Evolutionary conservation across 805 yeast genomes (phyloP).

Genomic region (Pichia pseudocactophila): DNA sequence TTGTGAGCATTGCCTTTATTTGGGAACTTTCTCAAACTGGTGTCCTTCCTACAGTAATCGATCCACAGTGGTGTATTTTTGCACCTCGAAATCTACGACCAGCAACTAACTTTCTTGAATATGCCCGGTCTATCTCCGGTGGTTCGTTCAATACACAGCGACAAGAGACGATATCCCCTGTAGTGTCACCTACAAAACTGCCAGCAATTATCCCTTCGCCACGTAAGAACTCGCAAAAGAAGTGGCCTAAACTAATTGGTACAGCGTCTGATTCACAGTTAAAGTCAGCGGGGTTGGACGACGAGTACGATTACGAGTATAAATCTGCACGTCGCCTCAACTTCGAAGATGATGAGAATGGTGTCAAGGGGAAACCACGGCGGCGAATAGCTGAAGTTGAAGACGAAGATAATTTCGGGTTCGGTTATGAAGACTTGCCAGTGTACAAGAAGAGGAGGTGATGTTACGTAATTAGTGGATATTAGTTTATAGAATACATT

Average conservation of each 20-base stretch:
- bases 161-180: background rate
- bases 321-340: slow-evolving; percentile 1
- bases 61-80: slow-evolving; percentile 47
- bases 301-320: slow-evolving; percentile 2
- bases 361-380: no score
- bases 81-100: slow-evolving; percentile 27
- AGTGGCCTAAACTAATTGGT: slow-evolving; percentile 42
- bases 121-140: slow-evolving; percentile 14
- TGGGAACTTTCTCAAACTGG: slow-evolving; percentile 42
- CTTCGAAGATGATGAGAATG: background rate
- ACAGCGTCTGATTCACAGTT: slow-evolving; percentile 32
- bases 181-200: slow-evolving; percentile 10
- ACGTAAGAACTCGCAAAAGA: slow-evolving; percentile 34
- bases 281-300: slow-evolving; percentile 1
- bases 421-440: no score
- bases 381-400: no score
- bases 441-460: no score
- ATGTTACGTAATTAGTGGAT: no score
- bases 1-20: slow-evolving; percentile 45
- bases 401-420: no score
- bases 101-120: slow-evolving; percentile 17
- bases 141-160: slow-evolving; percentile 17
- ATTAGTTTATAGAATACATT: background rate
- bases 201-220: slow-evolving; percentile 46
- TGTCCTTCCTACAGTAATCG: slow-evolving; percentile 32